Conservation (phyloP, 768 basidiomycete species). For the Rickenella mellea region DNA sequence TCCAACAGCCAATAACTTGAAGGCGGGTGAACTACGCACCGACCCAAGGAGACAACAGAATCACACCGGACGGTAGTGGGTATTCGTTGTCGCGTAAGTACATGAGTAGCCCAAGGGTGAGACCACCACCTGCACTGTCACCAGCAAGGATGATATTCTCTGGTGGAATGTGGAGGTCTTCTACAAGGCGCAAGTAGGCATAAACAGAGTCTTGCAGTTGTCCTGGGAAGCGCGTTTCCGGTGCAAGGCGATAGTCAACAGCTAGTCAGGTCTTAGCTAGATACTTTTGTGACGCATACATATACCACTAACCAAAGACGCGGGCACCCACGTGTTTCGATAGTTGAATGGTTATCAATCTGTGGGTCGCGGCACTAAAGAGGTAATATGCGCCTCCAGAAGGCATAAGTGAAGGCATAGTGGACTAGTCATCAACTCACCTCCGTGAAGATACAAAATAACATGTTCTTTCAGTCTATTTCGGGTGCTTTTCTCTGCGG, state of each 20-base stretch:
- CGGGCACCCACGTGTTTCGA: slow-evolving; percentile 84
- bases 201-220: slow-evolving; percentile 79
- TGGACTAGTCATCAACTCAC: slow-evolving; percentile 28
- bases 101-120: slow-evolving; percentile 78
- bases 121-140: slow-evolving; percentile 90
- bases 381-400: slow-evolving; percentile 80
- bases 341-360: slow-evolving; percentile 82
- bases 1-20: not conserved
- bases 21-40: slow-evolving; percentile 42
- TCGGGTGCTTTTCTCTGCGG: slow-evolving; percentile 11
- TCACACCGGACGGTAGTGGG: slow-evolving; percentile 73
- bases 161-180: slow-evolving; percentile 84
- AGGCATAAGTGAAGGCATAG: not conserved
- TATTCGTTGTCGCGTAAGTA: slow-evolving; percentile 92
- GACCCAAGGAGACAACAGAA: slow-evolving; percentile 93
- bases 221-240: slow-evolving; percentile 90
- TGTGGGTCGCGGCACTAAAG: slow-evolving; percentile 84
- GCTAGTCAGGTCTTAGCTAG: slow-evolving; percentile 34
- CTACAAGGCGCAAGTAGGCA: slow-evolving; percentile 78
- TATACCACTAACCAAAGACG: slow-evolving; percentile 56
- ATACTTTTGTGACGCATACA: not conserved
- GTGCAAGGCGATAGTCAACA: slow-evolving; percentile 91
- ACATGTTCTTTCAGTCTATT: slow-evolving; percentile 61
- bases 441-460: slow-evolving; percentile 91
- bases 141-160: slow-evolving; percentile 85